phyloP scores from a whole-genome alignment of 371 early-diverging fungal genomes.

The Choanephora cucurbitarum region DNA sequence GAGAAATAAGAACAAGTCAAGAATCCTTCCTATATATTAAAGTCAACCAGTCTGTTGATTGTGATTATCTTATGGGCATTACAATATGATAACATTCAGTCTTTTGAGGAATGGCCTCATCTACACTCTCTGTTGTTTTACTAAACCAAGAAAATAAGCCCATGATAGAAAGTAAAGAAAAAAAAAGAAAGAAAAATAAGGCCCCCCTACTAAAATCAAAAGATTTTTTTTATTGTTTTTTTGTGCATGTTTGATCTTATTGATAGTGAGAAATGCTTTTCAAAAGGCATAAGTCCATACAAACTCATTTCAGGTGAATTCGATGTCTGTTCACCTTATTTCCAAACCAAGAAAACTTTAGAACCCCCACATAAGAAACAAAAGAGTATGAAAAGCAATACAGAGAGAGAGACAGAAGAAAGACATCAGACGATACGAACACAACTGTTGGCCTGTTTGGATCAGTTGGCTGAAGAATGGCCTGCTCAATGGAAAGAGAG shows the following conservation, averaged over 20 bases:
- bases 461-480: slow-evolving; percentile 9
- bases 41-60: background rate
- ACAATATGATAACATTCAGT: slow-evolving; percentile 51
- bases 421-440: slow-evolving; percentile 26
- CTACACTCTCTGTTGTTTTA: slow-evolving; percentile 18
- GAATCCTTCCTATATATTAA: slow-evolving; percentile 50
- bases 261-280: slow-evolving; percentile 26
- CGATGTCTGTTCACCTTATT: slow-evolving; percentile 38
- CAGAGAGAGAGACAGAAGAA: slow-evolving; percentile 32
- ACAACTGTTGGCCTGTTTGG: slow-evolving; percentile 15
- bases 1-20: slow-evolving; percentile 48
- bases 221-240: slow-evolving; percentile 2
- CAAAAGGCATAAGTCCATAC: slow-evolving; percentile 18
- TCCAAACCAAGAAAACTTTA: slow-evolving; percentile 9
- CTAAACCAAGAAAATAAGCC: slow-evolving; percentile 39
- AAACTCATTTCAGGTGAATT: slow-evolving; percentile 32
- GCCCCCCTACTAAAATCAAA: no score
- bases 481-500: slow-evolving; percentile 6
- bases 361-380: slow-evolving; percentile 14
- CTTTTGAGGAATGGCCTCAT: slow-evolving; percentile 40
- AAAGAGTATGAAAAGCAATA: slow-evolving; percentile 18
- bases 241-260: slow-evolving; percentile 21
- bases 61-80: slow-evolving; percentile 5
- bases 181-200: slow-evolving; percentile 4
- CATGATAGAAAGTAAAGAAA: slow-evolving; percentile 17